These are phyloP conservation scores for Cladosporium oxysporum DNA, from an alignment of 2,329 filamentous ascomycete species.

Conservation along the genomic window DNA sequence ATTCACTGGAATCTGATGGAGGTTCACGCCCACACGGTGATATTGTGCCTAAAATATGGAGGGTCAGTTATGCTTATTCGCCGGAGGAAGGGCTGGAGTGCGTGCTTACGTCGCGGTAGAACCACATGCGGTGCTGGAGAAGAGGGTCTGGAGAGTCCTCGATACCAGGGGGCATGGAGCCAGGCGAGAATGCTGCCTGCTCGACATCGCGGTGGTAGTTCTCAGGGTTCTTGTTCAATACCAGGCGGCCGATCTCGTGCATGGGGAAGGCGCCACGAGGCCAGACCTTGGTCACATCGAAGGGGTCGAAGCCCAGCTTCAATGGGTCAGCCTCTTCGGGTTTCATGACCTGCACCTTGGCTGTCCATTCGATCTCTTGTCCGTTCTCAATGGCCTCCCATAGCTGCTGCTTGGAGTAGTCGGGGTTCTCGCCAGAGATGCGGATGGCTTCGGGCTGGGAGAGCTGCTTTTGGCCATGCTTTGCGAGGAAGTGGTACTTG, in stretches of 20 bases:
- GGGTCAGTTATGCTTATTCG: neutral
- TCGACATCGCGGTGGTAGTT: constrained; percentile 56
- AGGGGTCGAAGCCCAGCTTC: constrained; percentile 55
- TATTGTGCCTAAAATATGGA: constrained; percentile 46
- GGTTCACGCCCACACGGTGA: constrained; percentile 55
- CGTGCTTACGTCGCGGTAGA: constrained; percentile 37
- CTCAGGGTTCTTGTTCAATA: constrained; percentile 57
- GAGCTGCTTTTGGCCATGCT: constrained; percentile 52
- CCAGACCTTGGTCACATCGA: constrained; percentile 59
- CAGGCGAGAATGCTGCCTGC: constrained; percentile 55
- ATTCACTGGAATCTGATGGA: constrained; percentile 52
- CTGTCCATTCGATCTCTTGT: constrained; percentile 47
- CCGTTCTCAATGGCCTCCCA: constrained; percentile 48
- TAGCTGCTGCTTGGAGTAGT: constrained; percentile 52
- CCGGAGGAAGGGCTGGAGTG: too few relatives aligned
- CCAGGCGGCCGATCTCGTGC: constrained; percentile 52
- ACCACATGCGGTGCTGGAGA: constrained; percentile 54
- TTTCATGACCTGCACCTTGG: constrained; percentile 49
- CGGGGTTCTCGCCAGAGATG: constrained; percentile 30
- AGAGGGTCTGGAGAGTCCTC: constrained; percentile 52
- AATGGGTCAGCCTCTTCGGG: constrained; percentile 49
- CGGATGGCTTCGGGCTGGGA: constrained; percentile 46
- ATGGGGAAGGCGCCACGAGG: constrained; percentile 51
- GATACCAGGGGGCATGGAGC: constrained; percentile 54
- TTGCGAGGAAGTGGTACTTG: constrained; percentile 53